Base-by-base conservation (phyloP, 169 alveolate species). In the Cardiosporidium cionae region DNA sequence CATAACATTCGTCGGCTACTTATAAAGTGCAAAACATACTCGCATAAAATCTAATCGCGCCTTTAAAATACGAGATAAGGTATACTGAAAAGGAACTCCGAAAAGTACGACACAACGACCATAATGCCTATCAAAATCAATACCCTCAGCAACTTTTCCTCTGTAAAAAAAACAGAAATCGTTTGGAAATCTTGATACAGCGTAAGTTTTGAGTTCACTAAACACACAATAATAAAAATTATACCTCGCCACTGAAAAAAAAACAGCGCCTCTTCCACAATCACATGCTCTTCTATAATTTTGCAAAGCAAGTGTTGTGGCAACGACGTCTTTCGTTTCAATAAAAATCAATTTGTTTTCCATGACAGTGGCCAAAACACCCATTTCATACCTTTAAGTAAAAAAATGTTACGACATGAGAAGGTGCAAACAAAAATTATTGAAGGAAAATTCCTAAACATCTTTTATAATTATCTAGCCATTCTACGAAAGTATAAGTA, bases 91-190 rank as follows among this genome's bases (percentile, higher is more conserved):
- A 1, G 99, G 99, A 23, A 96, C 94, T 4, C 99, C 99, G 52
- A 95, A 88, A 65, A 96, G 88, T 29, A 96, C 92, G 79, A 96
- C 99, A 82, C 98, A 93, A 7, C 99, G 90, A 23, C 99, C 99
- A 80, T 95, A 97, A 80, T 97, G 99, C 1, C 97, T 92, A 69
- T 95, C 98, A 81, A 97, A 97, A 85, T 97, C 99, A 36, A 97
- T 96, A n/a, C 99, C 99, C 83, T 97, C 99, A 0, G 99, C 98
- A 28, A 97, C 98, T 82, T 97, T 94, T 0, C 98, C 98, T 67
- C 98, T 89, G n/a, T 34, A n/a, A 22, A 16, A 29, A 29, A 23
- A 34, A 33, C 63, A 32, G 52, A 54, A 28, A 22, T 9, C 22
- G 27, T 3, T 3, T 29, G 9, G 35, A 31, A 6, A 65, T 58